phyloP scores from a whole-genome alignment of 148 eudicot genomes.

The Pouteria glomerata region DNA sequence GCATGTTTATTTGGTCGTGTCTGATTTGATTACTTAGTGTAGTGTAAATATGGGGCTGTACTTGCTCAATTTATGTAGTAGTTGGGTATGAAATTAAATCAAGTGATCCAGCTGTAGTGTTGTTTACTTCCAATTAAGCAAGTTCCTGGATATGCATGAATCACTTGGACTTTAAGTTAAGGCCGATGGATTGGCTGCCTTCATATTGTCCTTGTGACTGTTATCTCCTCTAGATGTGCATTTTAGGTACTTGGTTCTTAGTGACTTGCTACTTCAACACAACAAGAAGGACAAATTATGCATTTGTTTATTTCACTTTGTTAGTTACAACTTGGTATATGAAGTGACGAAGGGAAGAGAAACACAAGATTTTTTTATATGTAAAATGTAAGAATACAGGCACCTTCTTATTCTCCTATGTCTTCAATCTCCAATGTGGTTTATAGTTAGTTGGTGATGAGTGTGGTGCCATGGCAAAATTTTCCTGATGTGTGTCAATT shows the following conservation, averaged over 20 bases:
- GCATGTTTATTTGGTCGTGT: neutral
- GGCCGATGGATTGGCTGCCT: neutral
- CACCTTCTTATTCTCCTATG: no score
- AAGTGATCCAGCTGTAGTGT: neutral
- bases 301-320: neutral
- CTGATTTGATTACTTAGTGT: neutral
- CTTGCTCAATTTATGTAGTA: neutral
- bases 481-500: no score
- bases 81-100: neutral
- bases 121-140: neutral
- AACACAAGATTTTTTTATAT: no score
- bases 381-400: no score
- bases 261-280: neutral
- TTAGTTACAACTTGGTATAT: neutral
- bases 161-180: neutral
- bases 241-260: neutral
- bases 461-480: no score
- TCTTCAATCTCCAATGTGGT: no score
- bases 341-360: no score
- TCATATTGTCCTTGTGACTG: neutral
- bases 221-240: neutral
- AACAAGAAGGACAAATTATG: neutral
- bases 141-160: neutral
- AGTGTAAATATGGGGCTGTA: neutral
- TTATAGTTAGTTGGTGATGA: no score